Conservation (phyloP, 2,329 filamentous ascomycete genomes). For the Dactylella cylindrospora region DNA sequence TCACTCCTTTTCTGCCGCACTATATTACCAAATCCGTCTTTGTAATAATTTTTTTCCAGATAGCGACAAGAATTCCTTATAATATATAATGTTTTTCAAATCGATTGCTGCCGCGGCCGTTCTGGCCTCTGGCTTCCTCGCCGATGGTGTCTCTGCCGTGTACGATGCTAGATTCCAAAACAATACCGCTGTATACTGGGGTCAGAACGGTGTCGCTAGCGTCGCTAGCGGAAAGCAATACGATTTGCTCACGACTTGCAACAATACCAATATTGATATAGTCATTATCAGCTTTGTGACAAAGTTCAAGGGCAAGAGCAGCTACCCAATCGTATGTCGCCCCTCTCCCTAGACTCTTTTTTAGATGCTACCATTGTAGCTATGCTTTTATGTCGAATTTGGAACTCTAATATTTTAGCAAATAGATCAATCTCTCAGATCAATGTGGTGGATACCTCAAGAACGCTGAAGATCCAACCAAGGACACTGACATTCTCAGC, state of each 20-base stretch:
- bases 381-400: slow-evolving; percentile 1
- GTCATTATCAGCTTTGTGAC: slow-evolving; percentile 36
- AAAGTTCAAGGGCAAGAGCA: slow-evolving; percentile 28
- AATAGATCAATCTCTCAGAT: slow-evolving; percentile 38
- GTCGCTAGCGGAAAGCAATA: slow-evolving; percentile 4
- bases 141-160: slow-evolving; percentile 1
- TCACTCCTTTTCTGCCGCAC: slow-evolving; percentile 26
- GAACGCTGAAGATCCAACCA: slow-evolving; percentile 17
- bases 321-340: slow-evolving; percentile 20
- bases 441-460: slow-evolving; percentile 22
- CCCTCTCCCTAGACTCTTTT: background rate
- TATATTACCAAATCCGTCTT: background rate
- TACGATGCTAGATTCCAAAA: slow-evolving; percentile 10
- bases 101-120: slow-evolving; percentile 13
- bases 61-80: background rate
- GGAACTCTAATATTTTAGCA: slow-evolving; percentile 8
- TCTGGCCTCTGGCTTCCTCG: slow-evolving; percentile 10
- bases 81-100: slow-evolving; percentile 28
- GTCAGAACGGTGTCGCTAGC: slow-evolving; percentile 22
- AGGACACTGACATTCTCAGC: slow-evolving; percentile 22
- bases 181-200: slow-evolving; percentile 40
- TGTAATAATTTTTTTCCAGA: background rate
- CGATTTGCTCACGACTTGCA: slow-evolving; percentile 25
- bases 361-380: background rate
- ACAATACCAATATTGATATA: slow-evolving; percentile 24